Evolutionary conservation across 805 yeast genomes (phyloP).

Genomic region (Saccharomyces mikatae): DNA sequence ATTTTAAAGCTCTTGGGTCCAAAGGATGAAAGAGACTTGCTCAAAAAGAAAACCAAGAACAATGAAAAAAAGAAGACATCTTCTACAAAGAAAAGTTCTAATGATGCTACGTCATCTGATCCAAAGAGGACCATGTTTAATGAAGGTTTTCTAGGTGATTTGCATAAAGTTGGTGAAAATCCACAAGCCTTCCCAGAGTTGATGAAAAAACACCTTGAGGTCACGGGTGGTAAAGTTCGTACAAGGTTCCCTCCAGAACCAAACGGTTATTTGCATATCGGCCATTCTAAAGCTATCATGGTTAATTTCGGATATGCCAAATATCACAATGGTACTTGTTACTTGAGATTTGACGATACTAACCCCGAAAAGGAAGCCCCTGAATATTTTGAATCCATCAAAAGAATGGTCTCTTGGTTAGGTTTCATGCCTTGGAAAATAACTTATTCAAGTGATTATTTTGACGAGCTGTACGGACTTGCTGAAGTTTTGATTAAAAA

Average conservation of each 20-base stretch:
- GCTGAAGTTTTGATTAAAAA: constrained; percentile 72
- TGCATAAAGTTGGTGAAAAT: constrained; percentile 92
- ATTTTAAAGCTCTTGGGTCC: constrained; percentile 77
- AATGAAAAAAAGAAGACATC: constrained; percentile 33
- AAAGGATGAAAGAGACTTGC: constrained; percentile 86
- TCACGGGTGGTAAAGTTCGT: constrained; percentile 73
- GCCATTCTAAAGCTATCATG: constrained; percentile 96
- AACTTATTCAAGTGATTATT: constrained; percentile 93
- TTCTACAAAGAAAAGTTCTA: constrained; percentile 19
- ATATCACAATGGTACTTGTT: constrained; percentile 77
- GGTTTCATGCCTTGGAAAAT: constrained; percentile 92
- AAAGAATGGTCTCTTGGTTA: constrained; percentile 82
- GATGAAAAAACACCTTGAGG: constrained; percentile 68
- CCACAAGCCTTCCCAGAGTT: constrained; percentile 84
- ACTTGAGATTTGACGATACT: constrained; percentile 92
- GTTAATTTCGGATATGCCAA: constrained; percentile 97
- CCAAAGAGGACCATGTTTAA: constrained; percentile 69
- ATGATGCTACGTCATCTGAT: constrained; percentile 8
- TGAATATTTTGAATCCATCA: constrained; percentile 74
- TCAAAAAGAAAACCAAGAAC: constrained; percentile 63
- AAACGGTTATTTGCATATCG: constrained; percentile 96
- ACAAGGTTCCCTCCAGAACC: constrained; percentile 99
- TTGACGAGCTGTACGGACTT: constrained; percentile 76
- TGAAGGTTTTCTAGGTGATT: constrained; percentile 91
- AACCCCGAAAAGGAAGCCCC: constrained; percentile 99